A percentile compares a stretch with the other conserved stretches of the same genome.
Evolutionary conservation across 208 protist species (phyloP).

Genomic region (Tritrichomonas musculus): DNA sequence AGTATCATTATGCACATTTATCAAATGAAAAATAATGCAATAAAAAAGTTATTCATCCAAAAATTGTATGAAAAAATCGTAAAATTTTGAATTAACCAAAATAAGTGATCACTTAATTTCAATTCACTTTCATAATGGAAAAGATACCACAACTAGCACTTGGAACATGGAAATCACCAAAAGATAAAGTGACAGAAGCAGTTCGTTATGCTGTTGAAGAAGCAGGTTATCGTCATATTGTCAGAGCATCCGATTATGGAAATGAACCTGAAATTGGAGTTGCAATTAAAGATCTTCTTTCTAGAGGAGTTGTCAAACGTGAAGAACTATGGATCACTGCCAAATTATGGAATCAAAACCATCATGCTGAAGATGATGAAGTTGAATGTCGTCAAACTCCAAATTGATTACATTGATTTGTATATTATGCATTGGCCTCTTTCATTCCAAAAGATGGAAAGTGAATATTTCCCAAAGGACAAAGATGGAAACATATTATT

Average conservation of each 20-base stretch:
- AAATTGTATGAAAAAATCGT: no score
- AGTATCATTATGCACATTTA: no score
- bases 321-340: not conserved
- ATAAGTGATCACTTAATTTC: no score
- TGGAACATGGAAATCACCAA: conserved; percentile 25
- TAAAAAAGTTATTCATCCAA: no score
- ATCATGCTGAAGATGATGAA: not conserved
- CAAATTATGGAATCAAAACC: not conserved
- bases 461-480: not conserved
- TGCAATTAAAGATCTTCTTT: not conserved
- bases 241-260: not conserved
- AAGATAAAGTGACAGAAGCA: not conserved
- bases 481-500: no score
- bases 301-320: not conserved
- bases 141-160: not conserved
- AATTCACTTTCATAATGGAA: no score
- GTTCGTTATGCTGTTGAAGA: not conserved
- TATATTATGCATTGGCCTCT: conserved; percentile 85
- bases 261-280: not conserved
- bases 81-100: no score
- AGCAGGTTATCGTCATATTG: not conserved
- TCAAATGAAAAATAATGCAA: no score
- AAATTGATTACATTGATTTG: conserved; percentile 72
- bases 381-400: not conserved
- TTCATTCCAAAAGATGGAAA: conserved; percentile 48